Percentiles rank a stretch among this genome's conserved stretches.
phyloP scores from a whole-genome alignment of 2,329 filamentous ascomycete genomes.

The Dactylonectria estremocensis region DNA sequence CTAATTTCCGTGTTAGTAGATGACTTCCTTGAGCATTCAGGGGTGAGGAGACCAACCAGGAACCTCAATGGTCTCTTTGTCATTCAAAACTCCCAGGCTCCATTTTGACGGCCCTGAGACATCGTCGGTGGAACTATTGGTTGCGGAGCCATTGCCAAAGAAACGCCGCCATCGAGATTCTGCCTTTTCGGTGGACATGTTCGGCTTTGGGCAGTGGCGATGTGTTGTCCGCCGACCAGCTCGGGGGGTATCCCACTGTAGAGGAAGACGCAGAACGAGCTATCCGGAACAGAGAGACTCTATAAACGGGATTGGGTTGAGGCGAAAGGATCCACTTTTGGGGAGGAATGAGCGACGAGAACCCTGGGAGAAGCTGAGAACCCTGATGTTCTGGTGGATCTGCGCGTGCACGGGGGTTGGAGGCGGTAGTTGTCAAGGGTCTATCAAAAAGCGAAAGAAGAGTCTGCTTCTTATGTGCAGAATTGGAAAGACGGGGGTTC shows the following conservation, averaged over 20 bases:
- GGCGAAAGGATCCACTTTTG: conserved; percentile 14
- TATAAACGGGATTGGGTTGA: background rate
- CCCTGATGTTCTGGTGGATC: background rate
- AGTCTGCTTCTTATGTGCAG: background rate
- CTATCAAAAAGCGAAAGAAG: background rate
- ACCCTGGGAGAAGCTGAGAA: conserved; percentile 3
- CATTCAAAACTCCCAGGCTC: conserved; percentile 87
- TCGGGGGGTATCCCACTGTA: background rate
- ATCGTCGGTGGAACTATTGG: conserved; percentile 27
- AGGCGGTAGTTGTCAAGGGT: background rate
- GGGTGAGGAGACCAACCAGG: conserved; percentile 72
- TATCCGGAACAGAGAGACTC: background rate
- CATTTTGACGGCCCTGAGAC: conserved; percentile 58
- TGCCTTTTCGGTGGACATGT: conserved; percentile 39
- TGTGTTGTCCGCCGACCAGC: background rate
- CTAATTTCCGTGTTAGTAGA: conserved; percentile 53
- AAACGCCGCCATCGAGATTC: conserved; percentile 40
- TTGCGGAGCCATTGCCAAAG: conserved; percentile 32
- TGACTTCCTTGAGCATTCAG: background rate
- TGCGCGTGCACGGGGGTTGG: background rate
- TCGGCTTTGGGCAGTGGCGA: background rate
- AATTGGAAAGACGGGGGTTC: background rate
- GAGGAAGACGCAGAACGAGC: background rate
- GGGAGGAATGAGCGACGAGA: conserved; percentile 3
- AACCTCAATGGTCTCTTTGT: conserved; percentile 86